A percentile compares a stretch with the other conserved stretches of the same genome.
These are phyloP conservation scores for Nicotiana noctiflora DNA, from an alignment of 257 asterid species.

Conservation along the genomic window DNA sequence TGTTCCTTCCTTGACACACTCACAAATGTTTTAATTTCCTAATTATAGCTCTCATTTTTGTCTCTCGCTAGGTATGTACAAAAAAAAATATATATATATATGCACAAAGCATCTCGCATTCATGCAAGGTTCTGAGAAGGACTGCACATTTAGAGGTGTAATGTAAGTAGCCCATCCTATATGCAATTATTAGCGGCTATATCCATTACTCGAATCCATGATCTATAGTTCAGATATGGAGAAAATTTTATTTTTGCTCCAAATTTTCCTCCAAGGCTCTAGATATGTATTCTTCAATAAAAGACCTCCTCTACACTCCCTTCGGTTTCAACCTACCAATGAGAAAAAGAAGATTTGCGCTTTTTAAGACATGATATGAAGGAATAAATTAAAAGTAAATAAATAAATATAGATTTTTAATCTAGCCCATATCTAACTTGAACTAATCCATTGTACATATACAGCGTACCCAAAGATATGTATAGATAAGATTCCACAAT, in stretches of 20 bases:
- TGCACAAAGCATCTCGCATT: too few species aligned
- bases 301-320: neutral
- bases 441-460: neutral
- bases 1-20: neutral
- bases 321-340: neutral
- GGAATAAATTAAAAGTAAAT: neutral
- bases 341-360: neutral
- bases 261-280: too few species aligned
- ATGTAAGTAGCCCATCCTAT: accelerated
- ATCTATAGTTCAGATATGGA: too few species aligned
- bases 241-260: too few species aligned
- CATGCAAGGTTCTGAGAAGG: too few species aligned
- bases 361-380: neutral
- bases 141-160: accelerated
- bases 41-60: neutral
- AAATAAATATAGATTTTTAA: neutral
- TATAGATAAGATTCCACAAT: neutral
- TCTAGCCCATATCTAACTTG: neutral
- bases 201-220: accelerated
- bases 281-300: neutral
- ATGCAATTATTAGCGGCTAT: accelerated
- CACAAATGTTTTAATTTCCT: neutral
- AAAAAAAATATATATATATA: too few species aligned
- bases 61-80: too few species aligned
- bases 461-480: neutral